phyloP scores from a whole-genome alignment of 352 stramenopile species.

The Elongisporangium prolatum region DNA sequence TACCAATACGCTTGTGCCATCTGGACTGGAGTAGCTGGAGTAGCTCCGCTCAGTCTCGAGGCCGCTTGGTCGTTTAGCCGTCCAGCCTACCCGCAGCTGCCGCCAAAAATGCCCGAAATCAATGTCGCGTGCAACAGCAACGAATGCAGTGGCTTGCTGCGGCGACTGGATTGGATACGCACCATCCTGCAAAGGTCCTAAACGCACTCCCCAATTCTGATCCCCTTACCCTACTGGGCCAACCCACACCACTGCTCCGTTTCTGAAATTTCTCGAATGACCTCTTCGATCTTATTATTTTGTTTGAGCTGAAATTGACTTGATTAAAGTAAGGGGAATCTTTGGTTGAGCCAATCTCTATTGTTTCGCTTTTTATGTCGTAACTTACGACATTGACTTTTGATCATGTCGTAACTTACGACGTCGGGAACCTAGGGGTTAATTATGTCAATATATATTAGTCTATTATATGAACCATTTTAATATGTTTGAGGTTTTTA shows the following conservation, averaged over 20 bases:
- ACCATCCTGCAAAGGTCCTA: conserved; percentile 5
- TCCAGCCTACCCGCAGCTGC: conserved; percentile 7
- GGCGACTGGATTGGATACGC: conserved; percentile 6
- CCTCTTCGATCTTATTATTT: conserved; percentile 5
- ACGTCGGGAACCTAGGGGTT: conserved; percentile 9
- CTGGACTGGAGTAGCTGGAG: neutral
- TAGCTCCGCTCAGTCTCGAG: conserved; percentile 5
- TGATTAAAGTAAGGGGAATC: conserved; percentile 12
- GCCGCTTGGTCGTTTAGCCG: conserved; percentile 3
- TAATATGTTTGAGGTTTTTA: too few relatives aligned
- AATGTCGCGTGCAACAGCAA: neutral
- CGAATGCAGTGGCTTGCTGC: conserved; percentile 2
- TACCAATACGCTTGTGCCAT: neutral
- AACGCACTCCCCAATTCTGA: neutral
- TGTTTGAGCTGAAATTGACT: conserved; percentile 5
- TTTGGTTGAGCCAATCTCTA: conserved; percentile 8
- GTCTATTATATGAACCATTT: too few relatives aligned
- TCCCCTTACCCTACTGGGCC: neutral
- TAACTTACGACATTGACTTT: too few relatives aligned
- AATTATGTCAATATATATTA: conserved; percentile 1
- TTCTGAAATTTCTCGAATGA: conserved; percentile 3
- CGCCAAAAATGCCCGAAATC: conserved; percentile 11
- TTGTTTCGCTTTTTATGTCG: conserved; percentile 9
- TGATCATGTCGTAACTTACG: too few relatives aligned
- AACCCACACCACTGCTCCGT: conserved; percentile 1